Conservation (phyloP, 805 yeast genomes). For the Wickerhamomyces strasburgensis region DNA sequence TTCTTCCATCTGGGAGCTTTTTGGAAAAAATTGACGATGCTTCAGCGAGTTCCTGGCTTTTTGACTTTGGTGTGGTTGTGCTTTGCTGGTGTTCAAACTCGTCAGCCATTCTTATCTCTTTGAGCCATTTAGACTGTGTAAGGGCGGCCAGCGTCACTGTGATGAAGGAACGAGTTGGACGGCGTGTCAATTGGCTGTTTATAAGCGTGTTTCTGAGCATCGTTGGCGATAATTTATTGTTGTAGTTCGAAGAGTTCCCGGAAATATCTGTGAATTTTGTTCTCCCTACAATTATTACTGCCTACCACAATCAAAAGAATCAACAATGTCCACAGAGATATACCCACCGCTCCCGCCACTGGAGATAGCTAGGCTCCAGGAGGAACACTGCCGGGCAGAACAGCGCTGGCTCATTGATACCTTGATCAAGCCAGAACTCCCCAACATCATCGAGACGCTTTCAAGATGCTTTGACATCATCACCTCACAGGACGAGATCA, state of each 20-base stretch:
- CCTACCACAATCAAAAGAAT: too few species aligned
- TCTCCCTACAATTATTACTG: too few species aligned
- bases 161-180: constrained; percentile 11
- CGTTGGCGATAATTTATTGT: too few species aligned
- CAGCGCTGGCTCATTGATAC: constrained; percentile 43
- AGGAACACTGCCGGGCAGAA: constrained; percentile 24
- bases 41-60: not conserved
- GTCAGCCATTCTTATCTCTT: constrained; percentile 52
- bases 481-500: constrained; percentile 37
- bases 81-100: constrained; percentile 52
- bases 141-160: constrained; percentile 19
- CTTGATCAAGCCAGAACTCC: constrained; percentile 44
- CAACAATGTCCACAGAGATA: constrained; percentile 33
- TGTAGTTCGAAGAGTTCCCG: too few species aligned
- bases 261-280: not conserved
- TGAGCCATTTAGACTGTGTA: constrained; percentile 26
- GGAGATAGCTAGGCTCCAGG: constrained; percentile 6
- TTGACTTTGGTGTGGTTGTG: constrained; percentile 2
- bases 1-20: constrained; percentile 66
- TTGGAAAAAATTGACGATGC: constrained; percentile 11
- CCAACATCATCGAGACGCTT: constrained; percentile 40
- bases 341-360: constrained; percentile 26
- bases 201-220: too few species aligned
- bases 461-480: constrained; percentile 35
- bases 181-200: too few species aligned